phyloP scores from a whole-genome alignment of 1,139 yeast genomes.

The Blastobotrys proliferans region DNA sequence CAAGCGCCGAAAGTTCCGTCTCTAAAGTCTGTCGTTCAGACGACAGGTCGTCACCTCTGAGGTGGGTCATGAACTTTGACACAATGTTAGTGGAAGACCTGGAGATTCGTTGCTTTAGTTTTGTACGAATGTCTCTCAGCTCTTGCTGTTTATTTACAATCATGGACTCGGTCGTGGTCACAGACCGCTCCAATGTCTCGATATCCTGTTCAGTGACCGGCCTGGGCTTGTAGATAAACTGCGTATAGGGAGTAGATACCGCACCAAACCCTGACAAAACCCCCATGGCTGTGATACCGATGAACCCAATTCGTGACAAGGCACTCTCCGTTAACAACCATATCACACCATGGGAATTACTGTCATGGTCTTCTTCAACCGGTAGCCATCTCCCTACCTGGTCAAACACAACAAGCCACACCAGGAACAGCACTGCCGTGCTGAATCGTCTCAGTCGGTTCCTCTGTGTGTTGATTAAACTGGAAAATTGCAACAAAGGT shows the following conservation, averaged over 20 bases:
- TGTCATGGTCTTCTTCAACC: constrained; percentile 31
- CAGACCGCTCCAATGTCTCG: constrained; percentile 34
- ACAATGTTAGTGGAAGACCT: constrained; percentile 31
- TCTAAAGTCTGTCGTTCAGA: constrained; percentile 62
- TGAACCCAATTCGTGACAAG: constrained; percentile 47
- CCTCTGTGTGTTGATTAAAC: constrained; percentile 13
- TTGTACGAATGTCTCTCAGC: constrained; percentile 20
- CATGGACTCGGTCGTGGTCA: constrained; percentile 36
- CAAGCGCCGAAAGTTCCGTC: constrained; percentile 67
- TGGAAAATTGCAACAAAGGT: constrained; percentile 34
- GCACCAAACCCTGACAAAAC: constrained; percentile 71
- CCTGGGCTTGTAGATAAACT: constrained; percentile 30
- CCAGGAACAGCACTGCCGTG: constrained; percentile 22
- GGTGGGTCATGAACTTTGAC: constrained; percentile 26
- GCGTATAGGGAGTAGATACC: constrained; percentile 58
- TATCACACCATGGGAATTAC: constrained; percentile 19
- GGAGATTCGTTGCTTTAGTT: constrained; percentile 18
- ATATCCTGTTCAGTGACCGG: constrained; percentile 34
- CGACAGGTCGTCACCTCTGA: constrained; percentile 39
- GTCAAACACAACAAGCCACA: constrained; percentile 33
- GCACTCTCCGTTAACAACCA: constrained; percentile 8
- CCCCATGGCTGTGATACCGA: constrained; percentile 72
- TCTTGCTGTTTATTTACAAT: constrained; percentile 29
- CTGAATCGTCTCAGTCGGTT: neutral
- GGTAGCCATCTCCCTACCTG: constrained; percentile 35